phyloP scores from a whole-genome alignment of 108 stramenopile genomes.

The Discostella stelligeroides region DNA sequence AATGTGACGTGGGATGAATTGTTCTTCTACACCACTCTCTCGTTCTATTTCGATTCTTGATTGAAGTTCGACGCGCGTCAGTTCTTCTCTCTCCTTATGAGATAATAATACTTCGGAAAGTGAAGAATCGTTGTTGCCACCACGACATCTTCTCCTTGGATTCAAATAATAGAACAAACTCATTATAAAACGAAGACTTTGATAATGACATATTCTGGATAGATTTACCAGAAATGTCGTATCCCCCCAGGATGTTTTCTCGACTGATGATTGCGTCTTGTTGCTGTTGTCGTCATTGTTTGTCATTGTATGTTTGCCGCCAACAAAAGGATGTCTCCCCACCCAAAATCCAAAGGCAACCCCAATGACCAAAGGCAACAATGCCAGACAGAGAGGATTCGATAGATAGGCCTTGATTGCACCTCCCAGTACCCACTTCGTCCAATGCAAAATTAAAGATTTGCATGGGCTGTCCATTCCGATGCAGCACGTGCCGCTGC shows the following conservation, averaged over 20 bases:
- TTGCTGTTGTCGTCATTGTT: background rate
- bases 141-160: background rate
- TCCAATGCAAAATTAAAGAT: slow-evolving; percentile 51
- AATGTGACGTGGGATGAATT: slow-evolving; percentile 68
- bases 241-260: background rate
- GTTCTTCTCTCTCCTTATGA: slow-evolving; percentile 37
- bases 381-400: slow-evolving; percentile 52
- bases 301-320: background rate
- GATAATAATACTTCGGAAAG: slow-evolving; percentile 9
- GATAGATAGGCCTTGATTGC: slow-evolving; percentile 60
- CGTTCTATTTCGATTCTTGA: slow-evolving; percentile 14
- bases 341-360: slow-evolving; percentile 54
- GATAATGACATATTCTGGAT: slow-evolving; percentile 6
- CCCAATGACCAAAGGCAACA: slow-evolving; percentile 61
- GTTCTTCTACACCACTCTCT: slow-evolving; percentile 62
- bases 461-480: slow-evolving; percentile 12
- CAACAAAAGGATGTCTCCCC: slow-evolving; percentile 17
- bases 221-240: background rate
- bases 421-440: slow-evolving; percentile 56
- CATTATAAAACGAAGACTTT: slow-evolving; percentile 3
- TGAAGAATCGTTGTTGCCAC: background rate
- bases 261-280: background rate
- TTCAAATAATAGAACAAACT: background rate
- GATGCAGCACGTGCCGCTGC: slow-evolving; percentile 1
- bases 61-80: slow-evolving; percentile 32